phyloP scores from a whole-genome alignment of 2,329 filamentous ascomycete species.

The Colletotrichum sp. region DNA sequence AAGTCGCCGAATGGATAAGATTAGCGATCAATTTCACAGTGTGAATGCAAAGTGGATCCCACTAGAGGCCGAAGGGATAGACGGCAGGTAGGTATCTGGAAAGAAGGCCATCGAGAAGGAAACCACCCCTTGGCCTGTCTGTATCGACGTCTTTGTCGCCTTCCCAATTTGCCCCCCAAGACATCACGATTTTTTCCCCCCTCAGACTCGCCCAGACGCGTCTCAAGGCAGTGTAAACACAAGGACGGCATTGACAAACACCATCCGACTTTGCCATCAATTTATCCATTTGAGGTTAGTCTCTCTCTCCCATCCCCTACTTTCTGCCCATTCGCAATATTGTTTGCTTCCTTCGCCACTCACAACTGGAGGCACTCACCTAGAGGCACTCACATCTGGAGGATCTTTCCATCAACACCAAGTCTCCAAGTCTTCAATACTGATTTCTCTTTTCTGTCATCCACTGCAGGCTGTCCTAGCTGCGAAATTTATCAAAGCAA shows the following conservation, averaged over 20 bases:
- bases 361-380: not conserved
- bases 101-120: not conserved
- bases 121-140: not conserved
- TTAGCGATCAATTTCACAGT: slow-evolving; percentile 2
- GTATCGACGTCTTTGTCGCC: not conserved
- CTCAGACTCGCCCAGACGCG: not conserved
- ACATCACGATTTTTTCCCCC: not conserved
- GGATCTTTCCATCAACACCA: not conserved
- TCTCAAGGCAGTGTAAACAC: not conserved
- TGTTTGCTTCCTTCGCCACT: not conserved
- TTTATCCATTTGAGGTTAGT: not conserved
- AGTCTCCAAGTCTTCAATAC: not conserved
- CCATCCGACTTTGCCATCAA: not conserved
- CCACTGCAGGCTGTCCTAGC: not conserved
- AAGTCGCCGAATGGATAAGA: not conserved
- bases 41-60: not conserved
- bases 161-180: not conserved
- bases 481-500: not conserved
- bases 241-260: not conserved
- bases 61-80: not conserved
- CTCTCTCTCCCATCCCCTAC: not conserved
- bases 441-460: not conserved
- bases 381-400: not conserved
- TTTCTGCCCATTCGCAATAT: not conserved
- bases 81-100: not conserved